Evolutionary conservation across 257 asterid species (phyloP), one percentile per base, ranked within the genome.

Genomic region (Solanum dulcamara): DNA sequence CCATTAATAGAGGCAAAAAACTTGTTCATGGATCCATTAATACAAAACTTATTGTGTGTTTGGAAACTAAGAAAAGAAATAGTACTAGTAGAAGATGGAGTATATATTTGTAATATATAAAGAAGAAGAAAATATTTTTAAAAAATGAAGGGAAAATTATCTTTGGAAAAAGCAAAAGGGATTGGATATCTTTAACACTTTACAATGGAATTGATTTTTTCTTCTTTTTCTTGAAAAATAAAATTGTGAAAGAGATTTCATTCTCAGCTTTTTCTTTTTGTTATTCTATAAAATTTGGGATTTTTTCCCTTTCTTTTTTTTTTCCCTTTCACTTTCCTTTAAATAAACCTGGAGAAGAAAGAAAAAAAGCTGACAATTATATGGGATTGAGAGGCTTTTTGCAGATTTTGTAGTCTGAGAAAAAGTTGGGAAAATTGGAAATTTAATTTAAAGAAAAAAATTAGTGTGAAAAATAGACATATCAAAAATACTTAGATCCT

Each of bases 221-320:
- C 20, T 37, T 22, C 48, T 48, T 14, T 57, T 7, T 77, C 68
- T 6, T 66, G n/a, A 30, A 66, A 66, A 30, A 66, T 30, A 14
- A 32, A 5, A 15, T 67, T 33, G 26, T 67, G 71, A 83, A 66
- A 60, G 85, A 77, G 44, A 62, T 28, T 75, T 83, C 83, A 84
- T 84, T 87, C 80, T 84, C 44, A 80, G 74, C 72, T 87, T 84
- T 66, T 87, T 46, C 87, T 84, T 86, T 85, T 60, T 85, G 57
- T 79, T 68, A 60, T 60, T 77, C 77, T 81, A 30, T 44, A 53
- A 83, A 77, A 46, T 2, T 77, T 46, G 42, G 62, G 26, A 26
- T 28, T 28, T 44, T 77, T 11, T 28, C n/a, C 12, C n/a, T 14
- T 38, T 1, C 22, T 1, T 4, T 12, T 74, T 64, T 3, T 30